These are phyloP conservation scores for Penicillium aurantiogriseum DNA, from an alignment of 2,329 filamentous ascomycete species.

Conservation along the genomic window DNA sequence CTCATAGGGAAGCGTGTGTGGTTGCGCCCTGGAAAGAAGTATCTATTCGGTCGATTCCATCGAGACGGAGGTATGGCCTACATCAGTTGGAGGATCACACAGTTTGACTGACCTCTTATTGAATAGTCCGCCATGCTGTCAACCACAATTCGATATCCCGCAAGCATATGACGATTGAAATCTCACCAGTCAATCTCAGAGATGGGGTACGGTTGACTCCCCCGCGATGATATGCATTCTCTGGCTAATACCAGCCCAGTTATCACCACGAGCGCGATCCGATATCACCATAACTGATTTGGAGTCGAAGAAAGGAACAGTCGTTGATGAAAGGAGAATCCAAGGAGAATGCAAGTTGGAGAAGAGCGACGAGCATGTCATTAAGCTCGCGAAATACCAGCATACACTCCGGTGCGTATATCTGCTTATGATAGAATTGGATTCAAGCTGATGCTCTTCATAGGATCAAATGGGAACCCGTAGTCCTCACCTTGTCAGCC, in stretches of 20 bases:
- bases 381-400: slow-evolving; percentile 71
- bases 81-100: background rate
- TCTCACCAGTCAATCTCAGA: slow-evolving; percentile 63
- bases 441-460: slow-evolving; percentile 6
- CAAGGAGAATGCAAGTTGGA: slow-evolving; percentile 62
- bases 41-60: slow-evolving; percentile 78
- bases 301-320: slow-evolving; percentile 80
- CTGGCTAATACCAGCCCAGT: slow-evolving; percentile 43
- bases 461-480: slow-evolving; percentile 75
- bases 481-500: slow-evolving; percentile 79
- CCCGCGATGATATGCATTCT: background rate
- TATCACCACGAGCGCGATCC: slow-evolving; percentile 64
- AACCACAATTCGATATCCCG: slow-evolving; percentile 81
- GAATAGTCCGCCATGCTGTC: slow-evolving; percentile 65
- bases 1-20: slow-evolving; percentile 68
- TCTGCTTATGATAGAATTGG: background rate
- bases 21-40: slow-evolving; percentile 80
- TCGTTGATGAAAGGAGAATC: slow-evolving; percentile 70
- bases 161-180: slow-evolving; percentile 77
- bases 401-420: slow-evolving; percentile 47
- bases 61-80: slow-evolving; percentile 54
- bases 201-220: slow-evolving; percentile 58
- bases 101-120: background rate
- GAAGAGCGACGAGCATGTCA: slow-evolving; percentile 55
- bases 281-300: slow-evolving; percentile 72